phyloP scores from a whole-genome alignment of 1,284 basidiomycete genomes.

The Heterobasidion parviporum region DNA sequence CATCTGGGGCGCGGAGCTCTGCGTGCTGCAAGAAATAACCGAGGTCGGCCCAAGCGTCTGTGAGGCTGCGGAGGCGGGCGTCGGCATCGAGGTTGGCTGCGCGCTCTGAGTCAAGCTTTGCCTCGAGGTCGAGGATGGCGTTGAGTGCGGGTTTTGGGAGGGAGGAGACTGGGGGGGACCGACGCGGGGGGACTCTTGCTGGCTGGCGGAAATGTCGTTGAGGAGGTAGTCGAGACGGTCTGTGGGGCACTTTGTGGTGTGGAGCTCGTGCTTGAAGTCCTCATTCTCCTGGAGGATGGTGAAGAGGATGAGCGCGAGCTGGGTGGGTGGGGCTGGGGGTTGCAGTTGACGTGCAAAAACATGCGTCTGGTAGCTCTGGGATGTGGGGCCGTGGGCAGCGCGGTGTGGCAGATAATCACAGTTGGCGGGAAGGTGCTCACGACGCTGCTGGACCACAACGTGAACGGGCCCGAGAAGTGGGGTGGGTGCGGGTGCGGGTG shows the following conservation, averaged over 20 bases:
- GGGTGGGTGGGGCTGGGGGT: background rate
- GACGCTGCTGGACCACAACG: conserved; percentile 86
- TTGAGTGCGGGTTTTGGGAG: conserved; percentile 23
- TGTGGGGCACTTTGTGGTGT: too few species aligned
- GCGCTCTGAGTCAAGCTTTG: conserved; percentile 39
- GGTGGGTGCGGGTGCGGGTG: too few species aligned
- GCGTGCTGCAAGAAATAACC: conserved; percentile 37
- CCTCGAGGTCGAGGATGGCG: conserved; percentile 37
- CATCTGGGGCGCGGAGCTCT: conserved; percentile 41
- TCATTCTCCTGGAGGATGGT: background rate
- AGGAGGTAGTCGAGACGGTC: too few species aligned
- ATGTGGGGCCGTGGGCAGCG: too few species aligned
- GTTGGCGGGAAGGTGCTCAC: conserved; percentile 86
- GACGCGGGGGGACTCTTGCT: too few species aligned
- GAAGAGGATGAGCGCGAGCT: background rate
- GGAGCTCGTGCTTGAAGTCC: background rate
- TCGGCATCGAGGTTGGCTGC: conserved; percentile 48
- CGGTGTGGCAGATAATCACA: conserved; percentile 57
- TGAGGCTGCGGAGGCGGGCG: conserved; percentile 36
- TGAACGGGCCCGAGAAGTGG: too few species aligned
- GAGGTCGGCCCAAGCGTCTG: conserved; percentile 47
- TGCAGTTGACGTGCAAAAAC: too few species aligned
- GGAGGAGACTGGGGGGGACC: conserved; percentile 1
- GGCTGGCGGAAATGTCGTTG: too few species aligned
- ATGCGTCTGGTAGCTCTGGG: too few species aligned